A percentile compares a stretch with the other conserved stretches of the same genome.
phyloP scores from a whole-genome alignment of 176 grass and related monocot genomes.

The Zea mays region Zm-B73-REFERENCE-NAM-5.0 NC_050096.1:287647501-287648000 shows the following conservation, averaged over 20 bases:
- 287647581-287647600: neutral
- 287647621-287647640: neutral
- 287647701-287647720: slow-evolving; percentile 4
- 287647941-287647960: slow-evolving; percentile 97
- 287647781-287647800: slow-evolving; percentile 71
- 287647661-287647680: slow-evolving; percentile 4
- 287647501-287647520: neutral
- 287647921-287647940: slow-evolving; percentile 87
- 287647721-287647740: neutral
- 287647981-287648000: slow-evolving; percentile 97
- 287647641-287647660: slow-evolving; percentile 5
- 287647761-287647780: slow-evolving; percentile 88
- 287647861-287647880: slow-evolving; percentile 91
- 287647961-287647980: slow-evolving; percentile 95
- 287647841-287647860: slow-evolving; percentile 78
- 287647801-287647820: slow-evolving; percentile 73
- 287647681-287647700: slow-evolving; percentile 29
- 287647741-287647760: slow-evolving; percentile 70
- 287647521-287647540: neutral
- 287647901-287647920: slow-evolving; percentile 93
- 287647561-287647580: neutral
- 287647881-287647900: slow-evolving; percentile 78
- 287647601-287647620: neutral
- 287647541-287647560: neutral
- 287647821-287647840: slow-evolving; percentile 68